phyloP scores from a whole-genome alignment of 2,329 filamentous ascomycete species.

The Endoconidiophora laricicola region DNA sequence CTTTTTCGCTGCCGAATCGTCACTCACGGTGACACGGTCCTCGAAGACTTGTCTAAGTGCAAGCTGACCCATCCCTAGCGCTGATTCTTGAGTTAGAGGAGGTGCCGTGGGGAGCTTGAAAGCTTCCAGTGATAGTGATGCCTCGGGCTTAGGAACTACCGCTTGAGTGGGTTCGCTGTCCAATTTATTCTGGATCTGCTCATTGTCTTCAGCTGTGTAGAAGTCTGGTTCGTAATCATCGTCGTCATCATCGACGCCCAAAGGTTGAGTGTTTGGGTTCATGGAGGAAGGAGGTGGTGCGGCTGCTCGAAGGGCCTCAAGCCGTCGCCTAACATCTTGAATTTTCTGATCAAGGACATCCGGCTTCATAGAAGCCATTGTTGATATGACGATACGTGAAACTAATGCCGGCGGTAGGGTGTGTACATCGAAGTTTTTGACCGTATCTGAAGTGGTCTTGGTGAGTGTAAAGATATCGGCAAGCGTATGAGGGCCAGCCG shows the following conservation, averaged over 20 bases:
- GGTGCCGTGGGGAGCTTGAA: conserved; percentile 69
- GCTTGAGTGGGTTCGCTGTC: conserved; percentile 47
- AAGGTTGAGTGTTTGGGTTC: conserved; percentile 33
- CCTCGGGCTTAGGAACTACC: conserved; percentile 19
- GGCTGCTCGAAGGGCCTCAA: conserved; percentile 19
- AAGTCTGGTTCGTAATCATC: conserved; percentile 81
- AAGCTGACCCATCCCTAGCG: conserved; percentile 13
- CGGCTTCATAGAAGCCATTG: conserved; percentile 30
- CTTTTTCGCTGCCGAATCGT: conserved; percentile 46
- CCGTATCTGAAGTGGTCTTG: conserved; percentile 40
- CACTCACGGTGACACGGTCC: conserved; percentile 44
- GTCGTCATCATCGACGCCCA: conserved; percentile 61
- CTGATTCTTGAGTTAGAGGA: conserved; percentile 44
- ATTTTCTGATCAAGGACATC: conserved; percentile 13
- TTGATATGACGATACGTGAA: conserved; percentile 63
- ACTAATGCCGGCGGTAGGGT: conserved; percentile 60
- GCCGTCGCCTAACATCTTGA: conserved; percentile 11
- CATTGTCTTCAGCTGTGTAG: conserved; percentile 56
- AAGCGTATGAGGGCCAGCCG: conserved; percentile 58
- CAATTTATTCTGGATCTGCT: conserved; percentile 62
- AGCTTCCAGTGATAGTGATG: conserved; percentile 49
- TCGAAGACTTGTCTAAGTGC: conserved; percentile 14
- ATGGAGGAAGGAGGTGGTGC: conserved; percentile 21
- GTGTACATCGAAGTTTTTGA: conserved; percentile 70
- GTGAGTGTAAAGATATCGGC: conserved; percentile 80